Percentiles rank a stretch among this genome's conserved stretches.
Conservation (phyloP, 2,329 filamentous ascomycete species). For the Sclerotinia minor region DNA sequence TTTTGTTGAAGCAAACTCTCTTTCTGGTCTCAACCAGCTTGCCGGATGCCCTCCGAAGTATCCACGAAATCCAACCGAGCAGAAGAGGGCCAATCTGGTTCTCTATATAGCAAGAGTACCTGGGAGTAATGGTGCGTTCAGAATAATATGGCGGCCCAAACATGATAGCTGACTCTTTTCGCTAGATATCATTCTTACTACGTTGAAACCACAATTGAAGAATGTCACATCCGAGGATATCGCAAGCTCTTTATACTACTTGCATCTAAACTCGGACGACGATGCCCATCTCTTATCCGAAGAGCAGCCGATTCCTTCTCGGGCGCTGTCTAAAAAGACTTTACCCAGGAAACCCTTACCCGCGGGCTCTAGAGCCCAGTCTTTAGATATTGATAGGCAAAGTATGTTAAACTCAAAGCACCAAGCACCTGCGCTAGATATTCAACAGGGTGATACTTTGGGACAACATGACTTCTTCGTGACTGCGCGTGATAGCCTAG, state of each 20-base stretch:
- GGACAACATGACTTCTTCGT: neutral
- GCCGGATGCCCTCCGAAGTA: constrained; percentile 86
- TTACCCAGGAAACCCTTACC: constrained; percentile 41
- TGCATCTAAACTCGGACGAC: constrained; percentile 72
- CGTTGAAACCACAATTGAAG: constrained; percentile 83
- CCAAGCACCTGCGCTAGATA: constrained; percentile 17
- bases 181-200: constrained; percentile 59
- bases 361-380: constrained; percentile 33
- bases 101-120: constrained; percentile 94
- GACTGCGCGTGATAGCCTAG: constrained; percentile 11
- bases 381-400: constrained; percentile 30
- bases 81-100: constrained; percentile 68
- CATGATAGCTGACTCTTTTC: constrained; percentile 9
- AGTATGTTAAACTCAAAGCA: constrained; percentile 13
- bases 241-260: constrained; percentile 83
- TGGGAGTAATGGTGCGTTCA: constrained; percentile 72
- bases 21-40: constrained; percentile 75
- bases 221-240: constrained; percentile 88
- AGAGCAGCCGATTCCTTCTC: constrained; percentile 25
- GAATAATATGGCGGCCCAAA: constrained; percentile 2
- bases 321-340: constrained; percentile 31
- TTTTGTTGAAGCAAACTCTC: constrained; percentile 75
- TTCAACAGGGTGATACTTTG: constrained; percentile 13
- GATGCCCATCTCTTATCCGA: constrained; percentile 49
- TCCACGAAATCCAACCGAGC: constrained; percentile 72